Base-by-base conservation (phyloP, 2,329 filamentous ascomycete genomes). In the Fusarium sp. region DNA sequence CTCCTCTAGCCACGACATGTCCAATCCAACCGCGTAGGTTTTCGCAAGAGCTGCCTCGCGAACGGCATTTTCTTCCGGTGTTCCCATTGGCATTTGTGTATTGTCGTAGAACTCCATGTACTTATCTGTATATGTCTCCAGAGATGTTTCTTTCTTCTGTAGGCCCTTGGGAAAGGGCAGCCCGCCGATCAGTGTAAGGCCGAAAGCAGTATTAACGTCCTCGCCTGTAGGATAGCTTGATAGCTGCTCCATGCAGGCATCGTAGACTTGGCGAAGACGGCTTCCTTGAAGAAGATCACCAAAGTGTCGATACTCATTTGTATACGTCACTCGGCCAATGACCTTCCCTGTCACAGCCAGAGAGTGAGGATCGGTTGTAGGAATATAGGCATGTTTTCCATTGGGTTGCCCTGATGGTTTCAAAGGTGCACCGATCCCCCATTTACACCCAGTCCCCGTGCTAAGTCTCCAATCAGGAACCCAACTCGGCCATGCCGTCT, bases 401-500 rank as follows among this genome's bases (percentile, higher is more conserved):
- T 55, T 59, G 1, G 39, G 35, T 4, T 45, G 8, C 4, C 31
- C 36, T 4, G 39, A n/a, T 3, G 36, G 39, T 15, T 61, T 53
- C 4, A 66, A 41, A 3, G 67, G 51, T 1, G 53, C 27, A 11
- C 67, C 67, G 2, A 68, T 56, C 0, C 67, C 68, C 60, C 67
- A 70, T 13, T 41, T 29, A 14, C 68, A 70, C 1, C 68, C 68
- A 4, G 64, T 58, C 1, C 67, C 68, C 0, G 58, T 70, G 20
- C 57, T 29, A 13, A 68, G 40, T 41, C 67, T 31, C 63, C 67
- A 70, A 33, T 70, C 68, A 2, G 67, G 67, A 14, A 70, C 68
- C 68, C 68, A 70, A 17, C 56, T 70, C 6, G 60, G 68, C 67
- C 68, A 70, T 11, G 20, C 45, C 15, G 18, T 35, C 11, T 66